These are phyloP conservation scores for Solanum hybrid DNA, from an alignment of 305 asterid species.

Conservation along the genomic window DNA sequence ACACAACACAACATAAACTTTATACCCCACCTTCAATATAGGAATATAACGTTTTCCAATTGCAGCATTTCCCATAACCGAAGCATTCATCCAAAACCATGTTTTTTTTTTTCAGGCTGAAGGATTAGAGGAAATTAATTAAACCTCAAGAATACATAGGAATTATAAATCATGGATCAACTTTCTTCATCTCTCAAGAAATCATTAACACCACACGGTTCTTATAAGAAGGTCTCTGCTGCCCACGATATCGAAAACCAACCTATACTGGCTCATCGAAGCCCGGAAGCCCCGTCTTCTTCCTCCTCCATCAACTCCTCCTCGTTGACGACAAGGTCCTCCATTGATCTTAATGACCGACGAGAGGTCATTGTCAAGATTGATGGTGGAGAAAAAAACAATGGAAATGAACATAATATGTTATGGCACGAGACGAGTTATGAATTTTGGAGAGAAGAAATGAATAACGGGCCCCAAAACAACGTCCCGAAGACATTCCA, in stretches of 20 bases:
- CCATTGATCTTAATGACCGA: slow-evolving; percentile 10
- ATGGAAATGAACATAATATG: background rate
- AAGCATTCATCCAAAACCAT: background rate
- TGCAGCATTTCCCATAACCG: background rate
- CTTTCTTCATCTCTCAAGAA: slow-evolving; percentile 49
- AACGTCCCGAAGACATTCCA: background rate
- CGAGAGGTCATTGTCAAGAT: slow-evolving; percentile 56
- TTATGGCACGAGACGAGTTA: slow-evolving; percentile 42
- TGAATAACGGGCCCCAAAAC: slow-evolving; percentile 6
- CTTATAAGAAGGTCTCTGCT: slow-evolving; percentile 32
- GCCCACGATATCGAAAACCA: slow-evolving; percentile 31
- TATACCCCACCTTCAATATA: background rate
- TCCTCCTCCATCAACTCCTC: slow-evolving; percentile 10
- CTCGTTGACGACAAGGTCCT: slow-evolving; percentile 8
- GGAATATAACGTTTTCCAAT: background rate
- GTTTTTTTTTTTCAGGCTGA: background rate
- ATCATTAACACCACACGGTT: slow-evolving; percentile 38
- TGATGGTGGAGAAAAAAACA: slow-evolving; percentile 26
- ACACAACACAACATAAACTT: background rate
- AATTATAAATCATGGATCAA: slow-evolving; percentile 26
- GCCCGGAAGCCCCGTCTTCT: slow-evolving; percentile 16
- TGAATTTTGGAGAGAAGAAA: slow-evolving; percentile 32
- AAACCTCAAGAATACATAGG: background rate
- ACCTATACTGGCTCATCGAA: slow-evolving; percentile 47
- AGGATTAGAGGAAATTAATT: background rate